Evolutionary conservation across 2,329 filamentous ascomycete genomes (phyloP), one percentile per base, ranked within the genome.

Genomic region (Colletotrichum sp.): DNA sequence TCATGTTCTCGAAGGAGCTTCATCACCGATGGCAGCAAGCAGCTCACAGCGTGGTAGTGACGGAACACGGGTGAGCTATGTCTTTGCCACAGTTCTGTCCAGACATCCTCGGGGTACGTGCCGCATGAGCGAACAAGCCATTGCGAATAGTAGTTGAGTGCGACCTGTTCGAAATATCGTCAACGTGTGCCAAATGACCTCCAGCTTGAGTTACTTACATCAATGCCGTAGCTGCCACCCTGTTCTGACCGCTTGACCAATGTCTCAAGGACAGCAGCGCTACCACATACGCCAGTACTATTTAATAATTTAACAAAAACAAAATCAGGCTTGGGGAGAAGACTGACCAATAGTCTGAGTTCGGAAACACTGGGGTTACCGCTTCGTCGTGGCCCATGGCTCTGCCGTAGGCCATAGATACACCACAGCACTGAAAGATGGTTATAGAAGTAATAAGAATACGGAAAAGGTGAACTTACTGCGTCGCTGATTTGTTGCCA

Each of bases 401-500:
- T 47, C 82, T 77, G 0, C 86, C 87, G 75, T 85, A 89, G 31
- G 81, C 84, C 72, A 83, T 81, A 1, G 85, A 87, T 0, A 89
- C 83, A 31, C 87, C 87, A 63, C 80, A 83, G 66, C 78, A 81
- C 80, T 81, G 16, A 31, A 8, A 31, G 6, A 31, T 31, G 27
- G 1, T 43, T 6, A 7, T 5, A 16, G 21, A 15, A 27, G 34
- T 12, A 12, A 59, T 33, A 7, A 27, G 9, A 16, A 8, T 7
- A 16, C 4, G 9, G 11, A 12, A 3, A 3, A 6, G 1, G 7
- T 9, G 6, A n/a, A 76, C 78, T 76, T 72, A 82, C 80, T 3
- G 85, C 84, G 76, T 90, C 87, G 31, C 82, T 84, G 65, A 90
- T 88, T 77, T 88, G 87, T 78, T 90, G 88, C 87, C 87, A 90